phyloP scores from a whole-genome alignment of 495 filamentous ascomycete genomes.

The Hypomontagnella submonticulosa region DNA sequence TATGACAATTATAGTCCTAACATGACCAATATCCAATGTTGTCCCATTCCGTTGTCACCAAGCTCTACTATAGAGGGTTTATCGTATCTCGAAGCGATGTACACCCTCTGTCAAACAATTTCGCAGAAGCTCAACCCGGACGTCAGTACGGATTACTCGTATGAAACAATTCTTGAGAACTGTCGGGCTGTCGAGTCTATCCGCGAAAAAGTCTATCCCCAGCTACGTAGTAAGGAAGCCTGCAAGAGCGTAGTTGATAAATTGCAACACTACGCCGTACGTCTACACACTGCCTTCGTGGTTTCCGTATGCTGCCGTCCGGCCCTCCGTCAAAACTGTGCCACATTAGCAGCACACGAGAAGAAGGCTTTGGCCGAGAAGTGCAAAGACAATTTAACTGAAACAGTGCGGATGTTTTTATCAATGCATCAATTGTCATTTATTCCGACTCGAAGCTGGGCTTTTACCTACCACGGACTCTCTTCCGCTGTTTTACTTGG shows the following conservation, averaged over 20 bases:
- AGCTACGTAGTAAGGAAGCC: conserved; percentile 60
- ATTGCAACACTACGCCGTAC: conserved; percentile 64
- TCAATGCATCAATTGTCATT: conserved; percentile 74
- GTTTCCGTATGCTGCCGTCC: conserved; percentile 66
- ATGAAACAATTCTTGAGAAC: conserved; percentile 59
- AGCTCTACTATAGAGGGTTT: conserved; percentile 57
- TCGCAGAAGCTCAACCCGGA: conserved; percentile 63
- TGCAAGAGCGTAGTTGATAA: conserved; percentile 66
- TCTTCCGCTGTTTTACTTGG: conserved; percentile 73
- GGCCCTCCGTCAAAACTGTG: conserved; percentile 58
- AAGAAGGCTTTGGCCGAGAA: conserved; percentile 61
- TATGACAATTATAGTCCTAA: conserved; percentile 49
- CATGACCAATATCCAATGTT: conserved; percentile 62
- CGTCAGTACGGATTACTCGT: conserved; percentile 56
- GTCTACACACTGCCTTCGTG: conserved; percentile 65
- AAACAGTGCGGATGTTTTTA: conserved; percentile 75
- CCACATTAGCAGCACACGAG: conserved; percentile 53
- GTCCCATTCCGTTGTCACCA: conserved; percentile 58
- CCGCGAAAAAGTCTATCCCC: conserved; percentile 53
- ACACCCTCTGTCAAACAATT: conserved; percentile 63
- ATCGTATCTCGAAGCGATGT: conserved; percentile 66
- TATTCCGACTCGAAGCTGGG: conserved; percentile 73
- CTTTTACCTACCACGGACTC: conserved; percentile 72
- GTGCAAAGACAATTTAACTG: conserved; percentile 70
- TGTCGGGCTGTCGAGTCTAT: conserved; percentile 61